Conservation (phyloP, 768 basidiomycete genomes). For the Russula ochroleuca region DNA sequence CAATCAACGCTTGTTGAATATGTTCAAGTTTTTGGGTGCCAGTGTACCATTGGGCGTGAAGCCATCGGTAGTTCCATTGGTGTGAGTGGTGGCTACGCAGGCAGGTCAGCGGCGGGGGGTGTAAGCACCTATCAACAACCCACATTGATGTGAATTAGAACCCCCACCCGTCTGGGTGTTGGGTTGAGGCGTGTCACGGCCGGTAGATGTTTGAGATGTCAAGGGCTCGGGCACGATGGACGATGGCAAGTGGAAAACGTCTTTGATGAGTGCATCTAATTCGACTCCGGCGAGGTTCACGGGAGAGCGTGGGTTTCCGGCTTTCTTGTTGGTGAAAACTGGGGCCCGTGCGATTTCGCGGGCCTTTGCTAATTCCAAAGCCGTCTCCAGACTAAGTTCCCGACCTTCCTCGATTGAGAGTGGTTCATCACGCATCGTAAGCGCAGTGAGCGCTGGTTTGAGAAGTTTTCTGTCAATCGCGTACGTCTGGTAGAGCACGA, state of each 20-base stretch:
- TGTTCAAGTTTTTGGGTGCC: too few relatives aligned
- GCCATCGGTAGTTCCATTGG: not conserved
- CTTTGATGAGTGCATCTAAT: constrained; percentile 13
- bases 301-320: constrained; percentile 10
- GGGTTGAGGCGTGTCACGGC: constrained; percentile 9
- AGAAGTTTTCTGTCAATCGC: constrained; percentile 47
- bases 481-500: constrained; percentile 52
- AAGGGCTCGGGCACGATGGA: not conserved
- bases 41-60: not conserved
- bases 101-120: constrained; percentile 6
- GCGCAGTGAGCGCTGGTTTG: constrained; percentile 46
- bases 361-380: constrained; percentile 47
- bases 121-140: not conserved
- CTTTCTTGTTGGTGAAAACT: not conserved
- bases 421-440: constrained; percentile 51
- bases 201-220: constrained; percentile 1
- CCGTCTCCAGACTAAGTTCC: constrained; percentile 51
- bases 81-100: not conserved
- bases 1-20: too few relatives aligned
- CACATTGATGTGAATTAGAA: constrained; percentile 16
- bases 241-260: constrained; percentile 14
- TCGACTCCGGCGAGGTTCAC: constrained; percentile 10
- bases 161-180: not conserved
- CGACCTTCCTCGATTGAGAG: constrained; percentile 51
- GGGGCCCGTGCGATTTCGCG: constrained; percentile 40